Evolutionary conservation across 768 basidiomycete genomes (phyloP).

Genomic region (Stropharia rugosoannulata): DNA sequence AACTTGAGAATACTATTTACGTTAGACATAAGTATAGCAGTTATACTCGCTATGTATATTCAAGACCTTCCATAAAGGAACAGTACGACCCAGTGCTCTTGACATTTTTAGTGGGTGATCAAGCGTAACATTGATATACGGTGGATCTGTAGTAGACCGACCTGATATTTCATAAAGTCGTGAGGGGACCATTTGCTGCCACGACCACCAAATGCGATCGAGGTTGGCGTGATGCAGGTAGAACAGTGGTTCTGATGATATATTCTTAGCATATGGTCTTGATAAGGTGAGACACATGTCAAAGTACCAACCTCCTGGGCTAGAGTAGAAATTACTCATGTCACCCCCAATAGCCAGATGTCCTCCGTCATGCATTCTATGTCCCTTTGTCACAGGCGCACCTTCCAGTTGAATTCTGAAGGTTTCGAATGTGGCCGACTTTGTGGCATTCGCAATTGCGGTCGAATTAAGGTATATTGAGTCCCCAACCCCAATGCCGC

Average conservation of each 20-base stretch:
- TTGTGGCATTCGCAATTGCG: constrained; percentile 20
- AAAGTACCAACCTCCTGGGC: constrained; percentile 37
- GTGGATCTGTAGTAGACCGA: constrained; percentile 23
- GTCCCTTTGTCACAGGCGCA: constrained; percentile 20
- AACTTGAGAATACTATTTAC: too few relatives aligned
- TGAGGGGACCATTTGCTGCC: constrained; percentile 26
- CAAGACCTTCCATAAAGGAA: constrained; percentile 31
- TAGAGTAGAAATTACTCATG: constrained; percentile 32
- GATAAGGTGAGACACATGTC: background rate
- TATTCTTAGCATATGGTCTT: background rate
- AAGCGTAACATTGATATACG: constrained; percentile 30
- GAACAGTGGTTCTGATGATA: constrained; percentile 33
- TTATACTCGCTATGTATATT: constrained; percentile 22
- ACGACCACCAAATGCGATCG: constrained; percentile 41
- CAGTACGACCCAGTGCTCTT: constrained; percentile 18
- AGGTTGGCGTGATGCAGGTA: constrained; percentile 39
- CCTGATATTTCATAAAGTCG: constrained; percentile 36
- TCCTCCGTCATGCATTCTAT: constrained; percentile 33
- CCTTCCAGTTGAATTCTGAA: constrained; percentile 39
- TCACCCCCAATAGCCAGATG: constrained; percentile 34
- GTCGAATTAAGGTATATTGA: constrained; percentile 16
- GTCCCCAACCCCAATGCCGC: constrained; percentile 25
- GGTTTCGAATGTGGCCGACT: constrained; percentile 26
- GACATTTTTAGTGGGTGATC: constrained; percentile 27
- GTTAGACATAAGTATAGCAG: constrained; percentile 29